These are phyloP conservation scores for Brasilioporus rufonigricans DNA, from an alignment of 768 basidiomycete genomes.

Conservation along the genomic window DNA sequence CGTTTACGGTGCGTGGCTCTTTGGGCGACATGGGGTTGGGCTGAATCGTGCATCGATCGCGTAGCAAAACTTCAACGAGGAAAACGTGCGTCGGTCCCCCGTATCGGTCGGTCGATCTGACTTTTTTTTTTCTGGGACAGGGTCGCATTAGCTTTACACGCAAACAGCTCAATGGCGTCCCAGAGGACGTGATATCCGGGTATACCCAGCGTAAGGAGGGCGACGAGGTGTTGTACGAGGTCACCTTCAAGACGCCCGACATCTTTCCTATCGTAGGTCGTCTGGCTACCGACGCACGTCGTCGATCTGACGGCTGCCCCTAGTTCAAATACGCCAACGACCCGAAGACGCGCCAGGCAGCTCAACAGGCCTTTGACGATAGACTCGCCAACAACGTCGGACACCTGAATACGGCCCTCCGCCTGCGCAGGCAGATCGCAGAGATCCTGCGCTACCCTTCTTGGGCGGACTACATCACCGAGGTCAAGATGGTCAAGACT, in stretches of 20 bases:
- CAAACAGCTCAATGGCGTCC: conserved; percentile 80
- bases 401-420: conserved; percentile 63
- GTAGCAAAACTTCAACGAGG: conserved; percentile 89
- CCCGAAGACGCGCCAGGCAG: conserved; percentile 64
- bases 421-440: conserved; percentile 68
- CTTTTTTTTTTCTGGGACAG: conserved; percentile 35
- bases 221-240: conserved; percentile 59
- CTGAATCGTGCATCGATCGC: not conserved
- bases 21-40: not conserved
- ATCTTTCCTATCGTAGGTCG: conserved; percentile 68
- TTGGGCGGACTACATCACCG: conserved; percentile 84
- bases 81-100: conserved; percentile 49
- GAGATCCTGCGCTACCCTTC: conserved; percentile 68
- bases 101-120: not conserved
- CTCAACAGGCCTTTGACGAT: conserved; percentile 65
- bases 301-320: not conserved
- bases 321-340: conserved; percentile 81
- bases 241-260: conserved; percentile 82
- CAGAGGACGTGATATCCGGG: conserved; percentile 74
- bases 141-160: conserved; percentile 60
- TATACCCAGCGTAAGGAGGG: conserved; percentile 65
- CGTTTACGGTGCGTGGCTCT: conserved; percentile 56
- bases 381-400: conserved; percentile 69
- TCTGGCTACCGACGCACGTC: not conserved
- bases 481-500: conserved; percentile 82